Evolutionary conservation across 805 yeast genomes (phyloP).

Genomic region (Pichia californica): DNA sequence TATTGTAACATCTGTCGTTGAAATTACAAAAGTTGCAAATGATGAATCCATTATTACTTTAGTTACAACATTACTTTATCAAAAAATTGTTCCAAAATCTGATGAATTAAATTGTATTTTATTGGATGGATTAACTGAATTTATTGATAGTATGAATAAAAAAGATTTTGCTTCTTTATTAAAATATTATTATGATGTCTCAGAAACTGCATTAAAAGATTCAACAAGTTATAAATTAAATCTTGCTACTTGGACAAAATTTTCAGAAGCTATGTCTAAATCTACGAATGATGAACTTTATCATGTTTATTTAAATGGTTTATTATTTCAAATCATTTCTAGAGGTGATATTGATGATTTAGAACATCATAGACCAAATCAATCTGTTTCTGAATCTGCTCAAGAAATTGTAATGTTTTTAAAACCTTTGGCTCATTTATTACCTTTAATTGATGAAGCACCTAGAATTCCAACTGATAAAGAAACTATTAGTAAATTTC

Average conservation of each 20-base stretch:
- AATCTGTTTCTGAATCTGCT: constrained; percentile 65
- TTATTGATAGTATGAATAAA: constrained; percentile 56
- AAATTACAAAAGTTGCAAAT: constrained; percentile 57
- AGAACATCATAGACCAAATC: constrained; percentile 75
- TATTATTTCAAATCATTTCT: constrained; percentile 59
- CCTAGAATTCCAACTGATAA: constrained; percentile 43
- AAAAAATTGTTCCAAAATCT: constrained; percentile 50
- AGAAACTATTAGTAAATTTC: constrained; percentile 51
- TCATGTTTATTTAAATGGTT: constrained; percentile 53
- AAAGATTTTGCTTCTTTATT: constrained; percentile 62
- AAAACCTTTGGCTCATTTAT: constrained; percentile 65
- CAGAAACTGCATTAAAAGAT: constrained; percentile 40
- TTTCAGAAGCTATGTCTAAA: constrained; percentile 33
- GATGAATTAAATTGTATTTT: constrained; percentile 49
- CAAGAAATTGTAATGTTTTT: constrained; percentile 57
- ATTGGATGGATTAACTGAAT: constrained; percentile 53
- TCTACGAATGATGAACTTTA: constrained; percentile 39
- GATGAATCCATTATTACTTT: constrained; percentile 71
- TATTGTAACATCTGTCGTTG: constrained; percentile 60
- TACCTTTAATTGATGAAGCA: constrained; percentile 50
- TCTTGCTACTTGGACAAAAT: constrained; percentile 41
- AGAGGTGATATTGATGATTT: constrained; percentile 70
- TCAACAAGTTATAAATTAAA: constrained; percentile 3
- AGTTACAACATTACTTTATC: constrained; percentile 75
- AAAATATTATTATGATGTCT: constrained; percentile 48